Percentiles rank a stretch among this genome's conserved stretches.
Evolutionary conservation across 345 rosid genomes (phyloP).

Genomic region (thale cress (Arabidopsis thaliana)): TAIR10.1 NC_003076.8:25180001-25180500

Average conservation of each 20-base stretch:
- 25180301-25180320: not conserved
- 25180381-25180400: not conserved
- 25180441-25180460: not conserved
- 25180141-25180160: slow-evolving; percentile 7
- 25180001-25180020: slow-evolving; percentile 32
- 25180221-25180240: slow-evolving; percentile 26
- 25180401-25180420: not conserved
- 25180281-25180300: not conserved
- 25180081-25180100: slow-evolving; percentile 23
- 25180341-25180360: not conserved
- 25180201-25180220: not conserved
- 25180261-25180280: slow-evolving; percentile 32
- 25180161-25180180: not conserved
- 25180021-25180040: not conserved
- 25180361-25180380: slow-evolving; percentile 2
- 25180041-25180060: slow-evolving; percentile 1
- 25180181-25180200: slow-evolving; percentile 23
- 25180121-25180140: not conserved
- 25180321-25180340: not conserved
- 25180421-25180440: not conserved
- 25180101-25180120: slow-evolving; percentile 2
- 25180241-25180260: slow-evolving; percentile 29
- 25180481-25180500: not conserved
- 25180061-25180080: slow-evolving; percentile 2
- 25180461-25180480: not conserved